phyloP scores from a whole-genome alignment of 2,329 filamentous ascomycete species.

The Domatiomyces globalis region DNA sequence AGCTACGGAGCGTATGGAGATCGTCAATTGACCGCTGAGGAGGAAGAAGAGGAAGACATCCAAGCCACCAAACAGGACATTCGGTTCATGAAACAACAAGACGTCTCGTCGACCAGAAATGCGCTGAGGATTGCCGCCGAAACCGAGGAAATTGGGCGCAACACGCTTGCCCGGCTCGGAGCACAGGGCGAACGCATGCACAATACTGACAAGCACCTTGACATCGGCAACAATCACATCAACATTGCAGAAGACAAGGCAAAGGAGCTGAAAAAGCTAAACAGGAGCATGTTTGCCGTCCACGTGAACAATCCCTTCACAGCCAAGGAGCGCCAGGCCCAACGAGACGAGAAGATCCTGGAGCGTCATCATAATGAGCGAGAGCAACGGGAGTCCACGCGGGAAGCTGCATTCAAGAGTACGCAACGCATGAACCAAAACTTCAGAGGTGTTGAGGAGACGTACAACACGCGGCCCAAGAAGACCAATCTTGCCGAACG shows the following conservation, averaged over 20 bases:
- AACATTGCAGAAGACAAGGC: conserved; percentile 65
- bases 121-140: conserved; percentile 53
- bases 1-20: conserved; percentile 46
- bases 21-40: conserved; percentile 67
- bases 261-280: conserved; percentile 68
- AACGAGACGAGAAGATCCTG: conserved; percentile 54
- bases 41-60: conserved; percentile 60
- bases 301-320: conserved; percentile 69
- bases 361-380: conserved; percentile 48
- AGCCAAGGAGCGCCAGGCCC: conserved; percentile 47
- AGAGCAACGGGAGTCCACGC: conserved; percentile 41
- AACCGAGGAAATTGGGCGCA: conserved; percentile 55
- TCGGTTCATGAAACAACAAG: conserved; percentile 60
- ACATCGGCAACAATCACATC: conserved; percentile 63
- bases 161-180: conserved; percentile 58
- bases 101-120: conserved; percentile 58
- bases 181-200: conserved; percentile 68
- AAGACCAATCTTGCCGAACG: conserved; percentile 44
- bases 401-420: conserved; percentile 37
- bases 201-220: conserved; percentile 70
- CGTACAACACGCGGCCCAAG: conserved; percentile 35
- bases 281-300: conserved; percentile 81
- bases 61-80: conserved; percentile 61
- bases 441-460: conserved; percentile 49
- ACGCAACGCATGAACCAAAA: conserved; percentile 50